phyloP scores from a whole-genome alignment of 257 asterid genomes.

The Primulina eburnea region DNA sequence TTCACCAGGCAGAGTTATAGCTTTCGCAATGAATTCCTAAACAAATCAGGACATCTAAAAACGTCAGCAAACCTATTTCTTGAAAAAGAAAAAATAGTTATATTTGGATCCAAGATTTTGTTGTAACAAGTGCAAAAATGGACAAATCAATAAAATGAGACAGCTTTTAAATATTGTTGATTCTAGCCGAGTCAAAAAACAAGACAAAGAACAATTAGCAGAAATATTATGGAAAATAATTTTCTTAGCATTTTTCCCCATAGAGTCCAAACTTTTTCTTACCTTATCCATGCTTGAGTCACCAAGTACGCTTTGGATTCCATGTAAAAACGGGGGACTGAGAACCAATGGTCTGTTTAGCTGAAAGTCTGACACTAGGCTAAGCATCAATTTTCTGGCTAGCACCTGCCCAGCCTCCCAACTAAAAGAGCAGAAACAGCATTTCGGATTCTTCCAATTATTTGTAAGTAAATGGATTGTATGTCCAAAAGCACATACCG shows the following conservation, averaged over 20 bases:
- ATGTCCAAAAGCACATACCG: conserved; percentile 43
- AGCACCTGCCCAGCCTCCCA: conserved; percentile 88
- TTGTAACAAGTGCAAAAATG: neutral
- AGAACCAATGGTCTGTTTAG: conserved; percentile 64
- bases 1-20: conserved; percentile 69
- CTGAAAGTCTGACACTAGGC: conserved; percentile 67
- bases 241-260: neutral
- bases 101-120: neutral
- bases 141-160: neutral
- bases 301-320: conserved; percentile 56
- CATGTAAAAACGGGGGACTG: conserved; percentile 62
- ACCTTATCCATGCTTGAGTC: conserved; percentile 76
- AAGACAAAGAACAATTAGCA: too few relatives aligned
- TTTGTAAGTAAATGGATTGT: neutral
- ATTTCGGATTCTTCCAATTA: neutral
- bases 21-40: conserved; percentile 84
- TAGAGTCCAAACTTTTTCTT: neutral
- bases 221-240: neutral
- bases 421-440: conserved; percentile 31
- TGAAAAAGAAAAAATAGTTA: too few relatives aligned
- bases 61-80: conserved; percentile 9
- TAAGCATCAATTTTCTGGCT: conserved; percentile 76
- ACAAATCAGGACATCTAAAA: neutral
- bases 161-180: neutral
- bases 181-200: too few relatives aligned